Base-by-base conservation (phyloP, 164 flowering plant genomes). In the Buxus sempervirens region DNA sequence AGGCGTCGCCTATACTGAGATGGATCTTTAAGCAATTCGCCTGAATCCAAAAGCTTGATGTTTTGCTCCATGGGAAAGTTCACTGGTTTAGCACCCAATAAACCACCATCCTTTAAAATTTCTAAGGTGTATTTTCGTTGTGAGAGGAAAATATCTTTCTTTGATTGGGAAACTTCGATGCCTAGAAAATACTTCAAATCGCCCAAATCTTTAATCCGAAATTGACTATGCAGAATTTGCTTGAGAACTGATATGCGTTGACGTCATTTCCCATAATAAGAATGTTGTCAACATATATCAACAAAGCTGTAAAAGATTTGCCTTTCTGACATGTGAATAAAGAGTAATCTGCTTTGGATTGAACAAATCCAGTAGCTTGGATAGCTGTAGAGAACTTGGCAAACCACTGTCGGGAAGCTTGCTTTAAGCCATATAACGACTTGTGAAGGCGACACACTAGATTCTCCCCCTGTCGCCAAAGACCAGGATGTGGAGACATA, bases 11-110 rank as follows among this genome's bases (percentile, higher is more conserved):
- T 48, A 73, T 68, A 73, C 16, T 21, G 0, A n/a, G 70, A 9
- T 13, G 61, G 70, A 60, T 72, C 70, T 5, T 53, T 38, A 5
- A 72, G 53, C 15, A 60, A 20, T 23, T 28, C 66, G 14, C 62
- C 66, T 21, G 0, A 0, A 26, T 23, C 16, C 5, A 54, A 32
- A n/a, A 72, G 21, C 63, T 66, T 65, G 6, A 58, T 4, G 14
- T 64, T 58, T 74, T 69, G 60, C 28, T 69, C 65, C 23, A 64
- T 69, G 15, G 77, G 77, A 64, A 60, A 63, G 9, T 42, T 21
- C 38, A 28, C 48, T 23, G 68, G 68, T 54, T n/a, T 27, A 26
- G 59, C 42, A 19, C 68, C 68, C 45, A 25, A 27, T 4, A 53
- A 54, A 0, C 68, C 59, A 41, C 27, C 41, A 68, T 68, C 63